Conservation (phyloP, 2,329 filamentous ascomycete species). For the Claviceps purpurea region DNA sequence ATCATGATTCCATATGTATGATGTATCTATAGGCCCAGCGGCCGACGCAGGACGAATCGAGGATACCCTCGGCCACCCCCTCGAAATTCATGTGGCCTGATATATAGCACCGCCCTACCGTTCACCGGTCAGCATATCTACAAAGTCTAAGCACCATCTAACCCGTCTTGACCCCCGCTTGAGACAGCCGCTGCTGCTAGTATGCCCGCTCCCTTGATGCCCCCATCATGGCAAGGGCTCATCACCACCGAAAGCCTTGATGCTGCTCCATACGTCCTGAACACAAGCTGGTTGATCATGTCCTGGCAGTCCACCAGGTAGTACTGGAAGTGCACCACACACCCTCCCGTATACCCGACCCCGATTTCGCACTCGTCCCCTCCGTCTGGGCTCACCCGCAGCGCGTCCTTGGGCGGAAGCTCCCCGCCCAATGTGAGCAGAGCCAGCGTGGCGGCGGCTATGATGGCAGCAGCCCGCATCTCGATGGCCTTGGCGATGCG, state of each 20-base stretch:
- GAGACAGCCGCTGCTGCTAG: constrained; percentile 32
- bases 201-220: constrained; percentile 48
- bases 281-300: constrained; percentile 46
- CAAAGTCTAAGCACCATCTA: no score
- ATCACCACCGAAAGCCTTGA: constrained; percentile 33
- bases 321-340: constrained; percentile 66
- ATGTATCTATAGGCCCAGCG: no score
- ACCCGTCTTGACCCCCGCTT: constrained; percentile 11
- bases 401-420: constrained; percentile 27
- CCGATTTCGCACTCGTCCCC: constrained; percentile 40
- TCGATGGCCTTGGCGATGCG: constrained; percentile 59
- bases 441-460: constrained; percentile 59
- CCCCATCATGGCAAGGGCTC: constrained; percentile 46
- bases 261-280: constrained; percentile 13
- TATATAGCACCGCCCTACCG: no score
- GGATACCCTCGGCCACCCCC: no score
- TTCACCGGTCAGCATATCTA: no score
- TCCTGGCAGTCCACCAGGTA: constrained; percentile 57
- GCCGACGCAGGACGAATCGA: no score
- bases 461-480: constrained; percentile 56
- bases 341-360: constrained; percentile 68
- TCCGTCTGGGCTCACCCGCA: constrained; percentile 3
- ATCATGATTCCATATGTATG: no score
- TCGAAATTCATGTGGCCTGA: no score
- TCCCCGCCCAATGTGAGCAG: constrained; percentile 57